Conservation (phyloP, 768 basidiomycete genomes). For the Suillus variegatus region DNA sequence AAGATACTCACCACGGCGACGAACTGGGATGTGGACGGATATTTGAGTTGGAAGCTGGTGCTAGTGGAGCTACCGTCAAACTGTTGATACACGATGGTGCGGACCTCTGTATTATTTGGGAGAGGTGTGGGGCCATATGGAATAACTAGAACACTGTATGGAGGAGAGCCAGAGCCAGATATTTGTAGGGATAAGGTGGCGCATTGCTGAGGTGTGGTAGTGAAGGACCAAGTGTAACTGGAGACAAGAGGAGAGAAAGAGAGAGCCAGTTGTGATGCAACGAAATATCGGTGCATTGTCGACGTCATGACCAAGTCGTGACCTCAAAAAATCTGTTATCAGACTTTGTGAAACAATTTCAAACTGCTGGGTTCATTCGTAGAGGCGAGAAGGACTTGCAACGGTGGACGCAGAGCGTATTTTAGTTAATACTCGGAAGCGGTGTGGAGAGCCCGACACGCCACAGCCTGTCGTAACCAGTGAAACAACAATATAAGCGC, state of each 20-base stretch:
- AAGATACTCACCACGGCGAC: conserved; percentile 68
- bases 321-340: conserved; percentile 2
- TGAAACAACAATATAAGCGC: not conserved
- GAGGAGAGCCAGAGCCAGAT: conserved; percentile 61
- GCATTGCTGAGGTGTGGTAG: conserved; percentile 62
- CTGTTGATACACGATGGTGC: conserved; percentile 55
- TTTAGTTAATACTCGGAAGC: not conserved
- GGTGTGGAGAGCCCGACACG: conserved; percentile 5
- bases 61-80: conserved; percentile 46
- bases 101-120: conserved; percentile 60
- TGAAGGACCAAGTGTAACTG: conserved; percentile 46
- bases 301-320: not conserved
- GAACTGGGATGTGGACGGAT: conserved; percentile 68
- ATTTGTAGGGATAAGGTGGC: conserved; percentile 59
- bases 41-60: conserved; percentile 59
- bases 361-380: conserved; percentile 14
- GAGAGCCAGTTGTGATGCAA: conserved; percentile 6
- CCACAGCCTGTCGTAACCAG: not conserved
- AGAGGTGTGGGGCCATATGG: conserved; percentile 68
- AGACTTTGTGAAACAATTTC: conserved; percentile 4
- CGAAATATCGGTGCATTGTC: conserved; percentile 13
- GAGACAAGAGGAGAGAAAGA: conserved; percentile 28
- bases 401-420: not conserved
- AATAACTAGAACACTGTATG: conserved; percentile 66
- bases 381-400: not conserved